phyloP scores from a whole-genome alignment of 805 yeast genomes.

The Cyberlindnera japonica region DNA sequence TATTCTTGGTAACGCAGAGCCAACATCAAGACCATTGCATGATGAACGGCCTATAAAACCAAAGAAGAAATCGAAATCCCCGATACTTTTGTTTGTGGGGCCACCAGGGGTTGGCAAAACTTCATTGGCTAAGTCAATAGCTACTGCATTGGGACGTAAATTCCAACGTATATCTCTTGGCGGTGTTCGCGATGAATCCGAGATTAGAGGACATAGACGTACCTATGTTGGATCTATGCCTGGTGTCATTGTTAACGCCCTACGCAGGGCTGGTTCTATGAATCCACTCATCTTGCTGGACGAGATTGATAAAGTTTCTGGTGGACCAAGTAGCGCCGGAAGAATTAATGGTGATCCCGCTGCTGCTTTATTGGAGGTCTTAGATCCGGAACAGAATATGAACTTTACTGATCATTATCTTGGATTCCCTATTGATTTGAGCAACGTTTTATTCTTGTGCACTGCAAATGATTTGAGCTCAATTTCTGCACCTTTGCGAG shows the following conservation, averaged over 20 bases:
- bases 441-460: slow-evolving; percentile 77
- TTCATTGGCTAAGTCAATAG: slow-evolving; percentile 78
- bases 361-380: slow-evolving; percentile 81
- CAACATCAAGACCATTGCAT: slow-evolving; percentile 3
- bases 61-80: slow-evolving; percentile 42
- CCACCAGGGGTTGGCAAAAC: slow-evolving; percentile 97
- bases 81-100: slow-evolving; percentile 78
- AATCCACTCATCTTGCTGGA: slow-evolving; percentile 82
- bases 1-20: slow-evolving; percentile 15
- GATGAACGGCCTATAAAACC: slow-evolving; percentile 4
- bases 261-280: slow-evolving; percentile 71
- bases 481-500: slow-evolving; percentile 72
- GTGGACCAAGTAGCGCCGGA: slow-evolving; percentile 40
- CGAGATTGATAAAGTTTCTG: slow-evolving; percentile 78
- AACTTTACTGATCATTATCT: slow-evolving; percentile 78
- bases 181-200: slow-evolving; percentile 86
- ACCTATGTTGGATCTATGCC: slow-evolving; percentile 94
- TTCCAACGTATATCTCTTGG: slow-evolving; percentile 83
- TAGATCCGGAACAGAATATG: slow-evolving; percentile 86
- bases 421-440: slow-evolving; percentile 81
- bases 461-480: slow-evolving; percentile 77
- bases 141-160: slow-evolving; percentile 64
- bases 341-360: slow-evolving; percentile 80
- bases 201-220: slow-evolving; percentile 84
- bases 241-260: slow-evolving; percentile 72